These are phyloP conservation scores for Podospora sp. DNA, from an alignment of 495 filamentous ascomycete genomes.

Conservation along the genomic window DNA sequence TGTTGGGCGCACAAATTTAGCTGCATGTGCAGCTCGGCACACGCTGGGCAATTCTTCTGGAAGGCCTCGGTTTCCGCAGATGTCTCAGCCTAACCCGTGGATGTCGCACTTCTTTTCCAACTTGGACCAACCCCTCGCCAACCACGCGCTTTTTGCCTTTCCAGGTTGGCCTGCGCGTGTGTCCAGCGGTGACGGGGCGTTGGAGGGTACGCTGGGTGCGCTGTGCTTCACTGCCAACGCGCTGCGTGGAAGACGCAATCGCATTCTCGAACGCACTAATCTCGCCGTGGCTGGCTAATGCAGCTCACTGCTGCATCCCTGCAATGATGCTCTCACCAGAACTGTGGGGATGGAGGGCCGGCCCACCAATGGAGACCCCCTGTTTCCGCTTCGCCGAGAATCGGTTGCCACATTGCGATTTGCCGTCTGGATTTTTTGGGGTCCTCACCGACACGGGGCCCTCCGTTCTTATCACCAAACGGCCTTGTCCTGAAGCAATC, in stretches of 20 bases:
- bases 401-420: constrained; percentile 1
- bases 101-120: neutral
- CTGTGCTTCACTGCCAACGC: neutral
- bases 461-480: neutral
- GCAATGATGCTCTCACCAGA: neutral
- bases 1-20: neutral
- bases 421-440: neutral
- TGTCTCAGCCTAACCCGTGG: neutral
- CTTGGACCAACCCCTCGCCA: neutral
- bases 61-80: neutral
- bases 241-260: neutral
- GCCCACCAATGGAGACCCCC: neutral
- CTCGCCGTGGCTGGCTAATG: neutral
- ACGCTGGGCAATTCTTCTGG: neutral
- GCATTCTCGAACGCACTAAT: neutral
- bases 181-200: too few species aligned
- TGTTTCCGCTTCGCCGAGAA: neutral
- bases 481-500: neutral
- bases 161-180: too few species aligned
- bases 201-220: neutral
- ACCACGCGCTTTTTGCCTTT: neutral
- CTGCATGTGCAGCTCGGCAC: neutral
- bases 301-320: neutral
- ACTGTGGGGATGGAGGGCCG: neutral
- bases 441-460: neutral